A percentile compares a stretch with the other conserved stretches of the same genome.
These are phyloP conservation scores for Mycena galericulata DNA, from an alignment of 768 basidiomycete species.

Conservation along the genomic window DNA sequence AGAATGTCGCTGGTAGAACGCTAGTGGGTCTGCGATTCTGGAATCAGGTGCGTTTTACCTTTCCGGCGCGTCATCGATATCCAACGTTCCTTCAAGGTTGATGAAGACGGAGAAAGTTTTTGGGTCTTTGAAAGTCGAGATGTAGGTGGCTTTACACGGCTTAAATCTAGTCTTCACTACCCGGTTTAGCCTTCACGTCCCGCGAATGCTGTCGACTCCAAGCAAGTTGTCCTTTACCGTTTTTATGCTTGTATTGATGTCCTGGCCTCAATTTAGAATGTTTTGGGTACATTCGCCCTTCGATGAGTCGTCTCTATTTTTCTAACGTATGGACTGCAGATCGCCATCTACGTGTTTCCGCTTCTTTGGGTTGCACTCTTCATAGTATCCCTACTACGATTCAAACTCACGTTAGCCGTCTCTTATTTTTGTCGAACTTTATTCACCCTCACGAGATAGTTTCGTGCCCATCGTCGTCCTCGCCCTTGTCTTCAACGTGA, in stretches of 20 bases:
- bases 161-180: slow-evolving; percentile 14
- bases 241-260: slow-evolving; percentile 9
- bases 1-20: slow-evolving; percentile 95
- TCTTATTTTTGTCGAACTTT: slow-evolving; percentile 12
- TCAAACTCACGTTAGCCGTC: slow-evolving; percentile 82
- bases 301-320: slow-evolving; percentile 8
- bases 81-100: slow-evolving; percentile 66
- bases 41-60: slow-evolving; percentile 77
- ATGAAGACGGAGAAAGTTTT: slow-evolving; percentile 94
- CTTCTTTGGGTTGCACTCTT: slow-evolving; percentile 88
- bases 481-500: slow-evolving; percentile 95
- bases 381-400: slow-evolving; percentile 89
- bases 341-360: slow-evolving; percentile 91
- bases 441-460: slow-evolving; percentile 52
- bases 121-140: slow-evolving; percentile 99
- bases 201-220: slow-evolving; percentile 89
- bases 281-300: slow-evolving; percentile 74
- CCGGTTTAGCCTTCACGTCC: slow-evolving; percentile 81
- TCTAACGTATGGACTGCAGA: slow-evolving; percentile 55
- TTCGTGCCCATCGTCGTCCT: slow-evolving; percentile 95
- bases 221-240: slow-evolving; percentile 56
- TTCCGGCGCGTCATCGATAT: not conserved
- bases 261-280: slow-evolving; percentile 67
- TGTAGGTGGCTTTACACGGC: slow-evolving; percentile 60
- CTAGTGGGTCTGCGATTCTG: slow-evolving; percentile 96